Evolutionary conservation across 1,284 basidiomycete genomes (phyloP).

Genomic region (Apiotrichum laibachii): DNA sequence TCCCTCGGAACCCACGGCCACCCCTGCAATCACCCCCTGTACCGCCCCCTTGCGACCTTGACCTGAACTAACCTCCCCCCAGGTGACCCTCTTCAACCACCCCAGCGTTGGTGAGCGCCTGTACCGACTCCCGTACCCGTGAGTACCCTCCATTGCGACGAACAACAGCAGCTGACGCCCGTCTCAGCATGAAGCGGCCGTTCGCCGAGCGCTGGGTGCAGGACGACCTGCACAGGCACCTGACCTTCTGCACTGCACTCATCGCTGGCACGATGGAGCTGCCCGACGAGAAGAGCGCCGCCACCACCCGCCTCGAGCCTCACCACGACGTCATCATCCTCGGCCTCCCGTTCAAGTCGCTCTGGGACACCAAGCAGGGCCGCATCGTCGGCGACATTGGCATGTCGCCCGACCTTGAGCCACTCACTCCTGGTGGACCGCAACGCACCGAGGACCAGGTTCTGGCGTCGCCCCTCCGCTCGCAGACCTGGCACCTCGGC

Average conservation of each 20-base stretch:
- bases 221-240: slow-evolving; percentile 1
- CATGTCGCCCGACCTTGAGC: slow-evolving; percentile 8
- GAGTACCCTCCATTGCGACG: slow-evolving; percentile 4
- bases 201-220: slow-evolving; percentile 16
- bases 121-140: slow-evolving; percentile 27
- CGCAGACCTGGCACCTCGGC: slow-evolving; percentile 21
- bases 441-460: slow-evolving; percentile 5
- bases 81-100: slow-evolving; percentile 28
- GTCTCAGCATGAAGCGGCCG: slow-evolving; percentile 14
- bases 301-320: slow-evolving; percentile 1
- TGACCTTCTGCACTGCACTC: neutral
- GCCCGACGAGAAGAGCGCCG: neutral
- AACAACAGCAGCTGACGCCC: neutral
- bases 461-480: slow-evolving; percentile 1
- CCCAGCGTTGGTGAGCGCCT: slow-evolving; percentile 22
- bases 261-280: neutral
- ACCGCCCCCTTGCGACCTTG: neutral
- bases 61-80: neutral
- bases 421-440: slow-evolving; percentile 1
- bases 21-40: no score
- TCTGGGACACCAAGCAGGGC: slow-evolving; percentile 6
- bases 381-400: slow-evolving; percentile 24
- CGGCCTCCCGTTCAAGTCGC: slow-evolving; percentile 21
- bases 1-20: no score
- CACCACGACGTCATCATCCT: slow-evolving; percentile 9